These are phyloP conservation scores for Clathrospora elynae DNA, from an alignment of 2,329 filamentous ascomycete genomes.

Conservation along the genomic window DNA sequence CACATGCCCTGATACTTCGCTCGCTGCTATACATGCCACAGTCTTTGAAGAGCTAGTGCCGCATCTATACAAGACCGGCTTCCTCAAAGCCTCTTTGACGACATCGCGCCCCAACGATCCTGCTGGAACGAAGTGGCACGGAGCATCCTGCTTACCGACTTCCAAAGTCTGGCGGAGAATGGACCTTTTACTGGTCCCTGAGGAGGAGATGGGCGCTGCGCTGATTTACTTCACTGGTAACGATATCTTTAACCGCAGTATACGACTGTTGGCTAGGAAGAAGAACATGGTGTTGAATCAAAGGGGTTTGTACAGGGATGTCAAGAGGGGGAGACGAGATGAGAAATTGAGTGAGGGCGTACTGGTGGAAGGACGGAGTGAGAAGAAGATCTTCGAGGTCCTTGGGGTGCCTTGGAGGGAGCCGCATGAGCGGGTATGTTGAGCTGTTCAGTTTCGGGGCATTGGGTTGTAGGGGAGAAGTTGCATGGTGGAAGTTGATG, in stretches of 20 bases:
- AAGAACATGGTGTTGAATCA: constrained; percentile 88
- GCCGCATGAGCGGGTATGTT: constrained; percentile 46
- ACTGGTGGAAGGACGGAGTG: constrained; percentile 74
- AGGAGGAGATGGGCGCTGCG: constrained; percentile 78
- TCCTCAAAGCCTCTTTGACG: constrained; percentile 73
- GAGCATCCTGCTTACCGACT: constrained; percentile 73
- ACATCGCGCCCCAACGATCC: constrained; percentile 56
- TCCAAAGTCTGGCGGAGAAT: constrained; percentile 73
- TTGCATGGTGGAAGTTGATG: no score
- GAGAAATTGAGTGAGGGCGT: constrained; percentile 69
- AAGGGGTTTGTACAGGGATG: constrained; percentile 74
- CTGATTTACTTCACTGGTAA: constrained; percentile 96
- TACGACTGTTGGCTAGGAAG: constrained; percentile 77
- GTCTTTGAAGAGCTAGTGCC: constrained; percentile 68
- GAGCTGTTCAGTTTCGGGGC: no score
- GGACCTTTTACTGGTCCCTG: constrained; percentile 83
- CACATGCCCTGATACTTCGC: constrained; percentile 65
- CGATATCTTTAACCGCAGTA: constrained; percentile 89
- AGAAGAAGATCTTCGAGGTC: constrained; percentile 79
- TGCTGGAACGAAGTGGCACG: constrained; percentile 81
- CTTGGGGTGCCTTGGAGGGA: constrained; percentile 84
- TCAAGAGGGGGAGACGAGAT: constrained; percentile 63
- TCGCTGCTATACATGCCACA: constrained; percentile 63
- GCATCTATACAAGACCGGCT: constrained; percentile 63
- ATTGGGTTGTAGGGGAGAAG: no score